Percentiles rank a stretch among this genome's conserved stretches.
phyloP scores from a whole-genome alignment of 352 stramenopile genomes.

The Globisporangium megalacanthum region DNA sequence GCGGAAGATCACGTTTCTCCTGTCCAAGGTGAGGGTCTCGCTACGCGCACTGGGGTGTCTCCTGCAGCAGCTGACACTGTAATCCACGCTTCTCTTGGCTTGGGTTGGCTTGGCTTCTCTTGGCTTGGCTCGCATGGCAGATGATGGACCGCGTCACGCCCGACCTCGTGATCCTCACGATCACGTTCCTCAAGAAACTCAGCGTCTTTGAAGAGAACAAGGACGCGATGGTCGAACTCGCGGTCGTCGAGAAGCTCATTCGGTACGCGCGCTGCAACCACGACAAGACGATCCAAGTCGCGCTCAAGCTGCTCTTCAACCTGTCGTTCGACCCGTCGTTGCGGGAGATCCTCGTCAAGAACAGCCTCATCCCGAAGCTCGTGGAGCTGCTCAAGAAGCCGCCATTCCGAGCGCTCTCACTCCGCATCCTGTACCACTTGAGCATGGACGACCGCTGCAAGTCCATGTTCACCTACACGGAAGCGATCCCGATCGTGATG shows the following conservation, averaged over 20 bases:
- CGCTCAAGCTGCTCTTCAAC: conserved; percentile 92
- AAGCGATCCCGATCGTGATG: conserved; percentile 93
- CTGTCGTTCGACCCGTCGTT: conserved; percentile 90
- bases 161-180: conserved; percentile 86
- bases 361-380: conserved; percentile 89
- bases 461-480: conserved; percentile 93
- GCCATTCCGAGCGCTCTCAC: conserved; percentile 78
- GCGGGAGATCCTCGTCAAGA: conserved; percentile 81
- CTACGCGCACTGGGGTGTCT: neutral
- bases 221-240: conserved; percentile 83
- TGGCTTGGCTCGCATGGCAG: conserved; percentile 15
- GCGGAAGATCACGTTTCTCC: conserved; percentile 80
- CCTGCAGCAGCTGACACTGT: neutral
- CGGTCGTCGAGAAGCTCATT: conserved; percentile 70
- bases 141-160: conserved; percentile 85
- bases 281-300: conserved; percentile 82
- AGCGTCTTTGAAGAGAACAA: conserved; percentile 96
- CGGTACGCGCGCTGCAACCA: conserved; percentile 79
- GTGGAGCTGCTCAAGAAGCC: conserved; percentile 92
- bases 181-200: conserved; percentile 92
- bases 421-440: conserved; percentile 94
- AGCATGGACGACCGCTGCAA: conserved; percentile 94
- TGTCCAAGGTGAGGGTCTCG: conserved; percentile 49
- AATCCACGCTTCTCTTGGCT: conserved; percentile 2
- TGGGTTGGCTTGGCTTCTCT: neutral